A percentile compares a stretch with the other conserved stretches of the same genome.
Conservation (phyloP, 2,329 filamentous ascomycete genomes). For the Xylariomycetidae sp. region DNA sequence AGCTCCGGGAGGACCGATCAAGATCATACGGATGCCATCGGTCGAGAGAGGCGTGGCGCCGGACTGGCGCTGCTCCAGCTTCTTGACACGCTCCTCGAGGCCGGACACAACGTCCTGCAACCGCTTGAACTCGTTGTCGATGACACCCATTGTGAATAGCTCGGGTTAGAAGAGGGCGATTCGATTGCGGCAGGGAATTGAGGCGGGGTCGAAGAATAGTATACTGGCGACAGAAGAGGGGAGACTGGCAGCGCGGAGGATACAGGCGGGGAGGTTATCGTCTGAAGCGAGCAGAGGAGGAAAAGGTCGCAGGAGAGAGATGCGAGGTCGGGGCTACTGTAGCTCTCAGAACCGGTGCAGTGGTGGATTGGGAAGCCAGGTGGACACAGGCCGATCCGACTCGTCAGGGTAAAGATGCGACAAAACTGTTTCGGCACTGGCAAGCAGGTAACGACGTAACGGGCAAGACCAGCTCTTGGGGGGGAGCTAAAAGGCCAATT, state of each 20-base stretch:
- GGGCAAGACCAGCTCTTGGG: too few species aligned
- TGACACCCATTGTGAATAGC: slow-evolving; percentile 67
- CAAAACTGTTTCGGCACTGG: too few species aligned
- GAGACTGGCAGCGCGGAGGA: slow-evolving; percentile 7
- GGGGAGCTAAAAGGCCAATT: too few species aligned
- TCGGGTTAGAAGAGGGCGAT: slow-evolving; percentile 16
- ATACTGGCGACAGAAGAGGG: slow-evolving; percentile 13
- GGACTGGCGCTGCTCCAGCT: slow-evolving; percentile 70
- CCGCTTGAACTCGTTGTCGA: slow-evolving; percentile 77
- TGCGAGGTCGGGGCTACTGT: too few species aligned
- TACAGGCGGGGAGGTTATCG: slow-evolving; percentile 4
- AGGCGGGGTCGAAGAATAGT: slow-evolving; percentile 14
- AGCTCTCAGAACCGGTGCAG: too few species aligned
- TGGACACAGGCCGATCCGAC: too few species aligned
- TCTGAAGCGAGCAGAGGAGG: neutral
- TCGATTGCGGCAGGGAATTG: slow-evolving; percentile 17
- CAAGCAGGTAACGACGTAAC: too few species aligned
- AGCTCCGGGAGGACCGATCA: slow-evolving; percentile 95
- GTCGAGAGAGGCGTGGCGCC: slow-evolving; percentile 48
- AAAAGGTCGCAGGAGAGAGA: neutral
- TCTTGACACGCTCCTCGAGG: slow-evolving; percentile 80
- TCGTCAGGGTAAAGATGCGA: too few species aligned
- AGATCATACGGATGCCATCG: slow-evolving; percentile 83
- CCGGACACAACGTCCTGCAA: slow-evolving; percentile 77
- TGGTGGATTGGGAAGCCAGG: too few species aligned